Evolutionary conservation across 345 rosid species (phyloP).

Genomic region (Eucalyptus curtisii): DNA sequence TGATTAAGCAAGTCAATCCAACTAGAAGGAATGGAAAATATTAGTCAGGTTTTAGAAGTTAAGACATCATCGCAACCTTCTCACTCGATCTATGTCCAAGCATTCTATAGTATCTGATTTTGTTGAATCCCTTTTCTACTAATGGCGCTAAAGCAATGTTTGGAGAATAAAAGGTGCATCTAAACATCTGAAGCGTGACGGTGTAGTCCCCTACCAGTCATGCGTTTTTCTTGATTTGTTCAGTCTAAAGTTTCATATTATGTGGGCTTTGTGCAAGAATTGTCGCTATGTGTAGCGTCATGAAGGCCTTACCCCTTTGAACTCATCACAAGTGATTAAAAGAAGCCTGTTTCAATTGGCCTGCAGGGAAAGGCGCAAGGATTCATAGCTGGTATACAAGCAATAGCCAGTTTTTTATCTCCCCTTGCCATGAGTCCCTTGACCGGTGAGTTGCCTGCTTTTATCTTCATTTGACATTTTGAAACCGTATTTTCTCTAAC

Average conservation of each 20-base stretch:
- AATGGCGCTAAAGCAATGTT: neutral
- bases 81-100: neutral
- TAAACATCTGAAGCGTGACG: neutral
- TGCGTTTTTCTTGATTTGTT: neutral
- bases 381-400: constrained; percentile 30
- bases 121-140: neutral
- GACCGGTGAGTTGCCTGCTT: constrained; percentile 15
- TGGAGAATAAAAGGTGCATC: neutral
- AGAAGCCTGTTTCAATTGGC: neutral
- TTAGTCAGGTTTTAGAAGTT: neutral
- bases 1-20: neutral
- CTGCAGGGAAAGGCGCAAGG: constrained; percentile 46
- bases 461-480: neutral
- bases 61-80: neutral
- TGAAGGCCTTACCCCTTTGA: neutral
- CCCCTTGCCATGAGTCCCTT: constrained; percentile 46
- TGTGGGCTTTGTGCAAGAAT: neutral
- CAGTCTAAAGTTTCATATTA: neutral
- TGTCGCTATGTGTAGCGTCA: neutral
- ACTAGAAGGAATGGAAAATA: neutral
- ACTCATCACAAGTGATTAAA: neutral
- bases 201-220: neutral
- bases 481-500: neutral
- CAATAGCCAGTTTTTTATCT: constrained; percentile 32
- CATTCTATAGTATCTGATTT: neutral